Evolutionary conservation across 345 rosid species (phyloP), one percentile per base, ranked within the genome.

Genomic region (Turritis glabra): DNA sequence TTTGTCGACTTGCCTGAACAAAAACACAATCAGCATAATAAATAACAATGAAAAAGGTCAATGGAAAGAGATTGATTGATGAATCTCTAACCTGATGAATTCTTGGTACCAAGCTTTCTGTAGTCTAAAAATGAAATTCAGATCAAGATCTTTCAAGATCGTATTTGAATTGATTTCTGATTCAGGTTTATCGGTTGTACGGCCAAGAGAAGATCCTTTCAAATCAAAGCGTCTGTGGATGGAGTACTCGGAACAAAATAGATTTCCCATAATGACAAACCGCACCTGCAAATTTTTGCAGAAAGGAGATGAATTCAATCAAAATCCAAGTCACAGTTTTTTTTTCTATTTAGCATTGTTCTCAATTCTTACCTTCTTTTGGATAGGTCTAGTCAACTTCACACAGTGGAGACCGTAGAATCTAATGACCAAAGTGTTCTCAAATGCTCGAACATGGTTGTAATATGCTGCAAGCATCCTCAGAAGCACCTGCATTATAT

Each of bases 391-490:
- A 17, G 85, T 84, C 65, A 93, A 48, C 77, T 91, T 93, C 13
- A 93, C 98, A 64, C 96, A 89, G n/a, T 93, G 98, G 15, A 93
- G 87, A 50, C 98, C 97, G 27, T 64, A 93, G 77, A 87, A 93
- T 77, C 83, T 93, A 48, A 82, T 89, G 14, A 93, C 90, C 29
- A 93, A 74, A 22, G 97, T 89, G 68, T 89, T 91, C 67, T 93
- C 96, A 50, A 86, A 89, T 22, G 97, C 88, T 64, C 92, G 86
- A 40, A 91, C 84, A 32, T 93, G 98, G 79, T 88, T 89, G 74
- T 87, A 93, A 48, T 93, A 93, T 7, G 98, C 94, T 7, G 91
- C 82, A 82, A 93, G 97, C 98, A 93, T 93, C 81, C 98, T 89
- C 63, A 93, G 59, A 74, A 93, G 86, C 75, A 91, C 96, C 98